Conservation (phyloP, 345 rosid genomes). For the Salix brachista region DNA sequence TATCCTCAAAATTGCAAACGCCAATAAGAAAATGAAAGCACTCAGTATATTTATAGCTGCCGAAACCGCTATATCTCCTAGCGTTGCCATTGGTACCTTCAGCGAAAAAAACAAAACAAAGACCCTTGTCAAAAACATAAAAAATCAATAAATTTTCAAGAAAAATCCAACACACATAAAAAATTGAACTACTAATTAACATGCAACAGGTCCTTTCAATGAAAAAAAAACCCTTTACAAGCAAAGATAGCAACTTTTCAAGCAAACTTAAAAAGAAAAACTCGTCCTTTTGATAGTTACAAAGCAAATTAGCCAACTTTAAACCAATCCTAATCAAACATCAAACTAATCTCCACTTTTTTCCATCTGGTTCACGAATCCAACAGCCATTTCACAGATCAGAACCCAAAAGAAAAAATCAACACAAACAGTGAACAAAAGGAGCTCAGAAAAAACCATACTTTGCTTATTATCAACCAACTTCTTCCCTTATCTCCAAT, state of each 20-base stretch:
- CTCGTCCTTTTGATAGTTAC: not conserved
- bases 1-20: constrained; percentile 74
- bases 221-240: not conserved
- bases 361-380: not conserved
- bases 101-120: not conserved
- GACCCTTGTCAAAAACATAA: not conserved
- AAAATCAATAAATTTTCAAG: not conserved
- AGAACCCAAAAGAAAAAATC: not conserved
- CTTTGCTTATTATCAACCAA: not conserved
- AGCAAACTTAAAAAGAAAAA: not conserved
- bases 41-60: constrained; percentile 69
- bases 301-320: not conserved
- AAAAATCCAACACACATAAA: not conserved
- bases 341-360: not conserved
- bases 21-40: constrained; percentile 68
- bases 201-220: not conserved
- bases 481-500: not conserved
- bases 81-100: constrained; percentile 65
- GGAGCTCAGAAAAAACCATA: not conserved
- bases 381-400: not conserved
- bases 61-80: constrained; percentile 74
- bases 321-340: not conserved
- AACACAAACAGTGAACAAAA: not conserved
- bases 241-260: not conserved
- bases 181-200: not conserved